Base-by-base conservation (phyloP, 2,329 filamentous ascomycete genomes). In the Claviceps cyperi region DNA sequence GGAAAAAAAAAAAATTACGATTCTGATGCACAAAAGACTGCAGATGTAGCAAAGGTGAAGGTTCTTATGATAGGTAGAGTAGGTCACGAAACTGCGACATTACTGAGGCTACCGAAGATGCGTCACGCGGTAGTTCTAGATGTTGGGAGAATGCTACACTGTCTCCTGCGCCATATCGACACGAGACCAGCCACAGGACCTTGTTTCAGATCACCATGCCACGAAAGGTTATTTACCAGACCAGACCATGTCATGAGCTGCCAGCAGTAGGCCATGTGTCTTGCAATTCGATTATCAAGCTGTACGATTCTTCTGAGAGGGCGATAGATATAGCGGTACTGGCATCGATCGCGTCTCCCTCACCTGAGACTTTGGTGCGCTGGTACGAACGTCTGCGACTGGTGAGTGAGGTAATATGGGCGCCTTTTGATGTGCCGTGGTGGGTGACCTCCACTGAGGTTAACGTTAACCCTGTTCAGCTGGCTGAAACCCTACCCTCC, bases 61-160 rank as follows among this genome's bases (percentile, higher is more conserved):
- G 28, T 32, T 32, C 28, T 32, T 32, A 32, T 32, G 11, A 32
- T 32, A 32, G 28, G 28, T 32, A 32, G 28, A 32, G 28, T 32
- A 32, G 28, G 9, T 32, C 28, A 32, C 28, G 1, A 22, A 32
- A 32, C 22, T 38, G 24, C 22, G 28, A 19, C 28, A 35, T n/a
- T n/a, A 7, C 14, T 5, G 38, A 35, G 24, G 9, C n/a, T 48
- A 28, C 6, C 41, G 11, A 37, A 39, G 5, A 44, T 48, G 35
- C 43, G 37, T 51, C 50, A 51, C 21, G 43, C 40, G 50, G 41
- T 17, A 19, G n/a, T 19, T 13, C 15, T 24, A 21, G 37, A 13
- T 35, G 43, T 11, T 36, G 28, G 21, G 28, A 48, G n/a, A 49
- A 51, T 51, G 43, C 43, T 43, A 49, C 47, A 51, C 37, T 49